A percentile compares a stretch with the other conserved stretches of the same genome.
Conservation (phyloP, 2,329 filamentous ascomycete species). For the Triangularia verruculosa region DNA sequence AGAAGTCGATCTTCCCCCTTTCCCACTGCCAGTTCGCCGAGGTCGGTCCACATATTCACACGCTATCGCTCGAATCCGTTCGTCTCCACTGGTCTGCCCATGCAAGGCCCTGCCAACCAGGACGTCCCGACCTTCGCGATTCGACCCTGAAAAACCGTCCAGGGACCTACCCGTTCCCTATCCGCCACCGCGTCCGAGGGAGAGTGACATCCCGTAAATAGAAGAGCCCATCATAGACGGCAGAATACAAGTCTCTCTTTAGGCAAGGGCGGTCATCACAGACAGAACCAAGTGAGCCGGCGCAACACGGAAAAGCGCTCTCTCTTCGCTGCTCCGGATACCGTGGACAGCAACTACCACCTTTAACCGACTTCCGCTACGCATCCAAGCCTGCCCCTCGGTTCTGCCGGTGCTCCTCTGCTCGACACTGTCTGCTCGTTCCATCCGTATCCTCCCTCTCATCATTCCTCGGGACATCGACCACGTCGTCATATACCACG, state of each 20-base stretch:
- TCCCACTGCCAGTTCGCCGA: neutral
- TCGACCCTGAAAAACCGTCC: neutral
- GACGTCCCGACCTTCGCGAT: neutral
- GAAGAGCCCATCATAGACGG: neutral
- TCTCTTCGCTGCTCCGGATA: neutral
- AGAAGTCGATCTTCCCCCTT: neutral
- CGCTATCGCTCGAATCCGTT: neutral
- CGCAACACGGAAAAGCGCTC: neutral
- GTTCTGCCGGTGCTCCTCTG: neutral
- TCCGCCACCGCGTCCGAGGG: slow-evolving; percentile 1
- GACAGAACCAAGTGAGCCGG: neutral
- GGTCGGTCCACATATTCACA: neutral
- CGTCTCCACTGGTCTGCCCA: neutral
- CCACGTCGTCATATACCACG: neutral
- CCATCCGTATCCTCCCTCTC: neutral
- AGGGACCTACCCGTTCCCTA: slow-evolving; percentile 2
- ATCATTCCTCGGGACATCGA: neutral
- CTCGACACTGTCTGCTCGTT: neutral
- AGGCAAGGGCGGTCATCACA: neutral
- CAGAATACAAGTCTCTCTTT: neutral
- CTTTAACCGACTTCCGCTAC: neutral
- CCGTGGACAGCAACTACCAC: neutral
- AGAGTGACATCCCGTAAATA: slow-evolving; percentile 1
- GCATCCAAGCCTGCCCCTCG: neutral
- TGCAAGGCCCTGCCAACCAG: slow-evolving; percentile 1